Conservation (phyloP, 768 basidiomycete genomes). For the Lyophyllum atratum region DNA sequence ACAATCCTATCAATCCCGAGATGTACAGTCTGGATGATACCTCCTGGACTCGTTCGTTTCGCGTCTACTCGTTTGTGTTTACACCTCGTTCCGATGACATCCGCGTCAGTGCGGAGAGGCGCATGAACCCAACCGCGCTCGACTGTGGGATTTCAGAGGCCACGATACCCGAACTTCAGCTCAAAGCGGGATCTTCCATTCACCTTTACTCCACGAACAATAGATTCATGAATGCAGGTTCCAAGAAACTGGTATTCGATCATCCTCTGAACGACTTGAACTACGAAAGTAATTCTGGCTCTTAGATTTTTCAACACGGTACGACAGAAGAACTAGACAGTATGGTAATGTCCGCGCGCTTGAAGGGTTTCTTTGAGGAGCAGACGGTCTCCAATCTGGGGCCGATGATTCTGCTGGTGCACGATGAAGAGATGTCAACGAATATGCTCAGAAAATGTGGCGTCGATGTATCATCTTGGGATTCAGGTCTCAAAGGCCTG, state of each 20-base stretch:
- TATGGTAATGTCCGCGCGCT: conserved; percentile 14
- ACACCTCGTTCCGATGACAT: conserved; percentile 35
- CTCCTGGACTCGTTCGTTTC: conserved; percentile 32
- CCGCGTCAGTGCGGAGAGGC: conserved; percentile 28
- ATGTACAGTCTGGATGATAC: conserved; percentile 32
- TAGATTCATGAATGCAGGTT: conserved; percentile 14
- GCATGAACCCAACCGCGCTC: conserved; percentile 32
- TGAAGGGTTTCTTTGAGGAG: conserved; percentile 25
- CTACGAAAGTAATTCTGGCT: not conserved
- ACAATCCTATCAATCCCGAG: conserved; percentile 17
- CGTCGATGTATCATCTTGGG: conserved; percentile 43
- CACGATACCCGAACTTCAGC: conserved; percentile 17
- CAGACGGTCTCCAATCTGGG: not conserved
- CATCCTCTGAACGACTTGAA: not conserved
- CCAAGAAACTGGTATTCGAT: conserved; percentile 6
- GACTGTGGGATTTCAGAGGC: conserved; percentile 47
- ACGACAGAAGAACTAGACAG: conserved; percentile 19
- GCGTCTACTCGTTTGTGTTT: conserved; percentile 38
- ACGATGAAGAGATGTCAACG: conserved; percentile 39
- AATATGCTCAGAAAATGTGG: conserved; percentile 42
- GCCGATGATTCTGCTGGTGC: conserved; percentile 50
- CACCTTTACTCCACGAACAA: conserved; percentile 25
- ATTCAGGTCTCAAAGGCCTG: conserved; percentile 38
- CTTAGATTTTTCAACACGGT: conserved; percentile 32
- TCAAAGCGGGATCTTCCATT: conserved; percentile 17